These are phyloP conservation scores for Creolimax fragrantissima DNA, from an alignment of 78 protist species.

Conservation along the genomic window DNA sequence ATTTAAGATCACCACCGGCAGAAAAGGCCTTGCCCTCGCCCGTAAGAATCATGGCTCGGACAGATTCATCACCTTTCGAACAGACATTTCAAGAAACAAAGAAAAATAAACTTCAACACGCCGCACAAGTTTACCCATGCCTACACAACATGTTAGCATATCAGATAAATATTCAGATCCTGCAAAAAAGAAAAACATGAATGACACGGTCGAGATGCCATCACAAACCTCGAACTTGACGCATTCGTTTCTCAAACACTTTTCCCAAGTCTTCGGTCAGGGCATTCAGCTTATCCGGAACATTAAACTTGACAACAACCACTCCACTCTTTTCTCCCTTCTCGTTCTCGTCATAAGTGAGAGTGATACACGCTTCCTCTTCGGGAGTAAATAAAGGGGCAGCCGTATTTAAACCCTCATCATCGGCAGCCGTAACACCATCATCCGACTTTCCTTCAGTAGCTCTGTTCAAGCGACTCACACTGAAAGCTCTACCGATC, in stretches of 20 bases:
- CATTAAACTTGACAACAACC: not conserved
- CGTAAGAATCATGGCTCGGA: slow-evolving; percentile 34
- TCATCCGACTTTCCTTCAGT: not conserved
- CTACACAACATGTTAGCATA: no score
- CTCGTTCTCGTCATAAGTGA: not conserved
- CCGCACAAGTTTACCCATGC: no score
- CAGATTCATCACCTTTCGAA: not conserved
- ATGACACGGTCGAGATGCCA: no score
- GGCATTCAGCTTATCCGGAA: slow-evolving; percentile 5
- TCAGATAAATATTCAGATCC: no score
- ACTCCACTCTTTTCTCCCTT: slow-evolving; percentile 1
- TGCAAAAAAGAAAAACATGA: no score
- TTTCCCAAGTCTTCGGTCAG: slow-evolving; percentile 18
- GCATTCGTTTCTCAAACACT: not conserved
- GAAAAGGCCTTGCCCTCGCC: slow-evolving; percentile 29
- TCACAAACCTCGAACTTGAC: not conserved
- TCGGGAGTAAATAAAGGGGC: not conserved
- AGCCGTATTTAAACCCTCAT: not conserved
- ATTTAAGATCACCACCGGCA: slow-evolving; percentile 45
- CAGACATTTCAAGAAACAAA: not conserved
- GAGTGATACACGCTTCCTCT: not conserved
- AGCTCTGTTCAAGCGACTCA: not conserved
- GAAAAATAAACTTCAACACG: not conserved
- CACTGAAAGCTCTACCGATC: no score
- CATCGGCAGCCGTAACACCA: not conserved